A percentile compares a stretch with the other conserved stretches of the same genome.
These are phyloP conservation scores for Parastagonospora nodorum DNA, from an alignment of 2,329 filamentous ascomycete species.

Conservation along the genomic window DNA sequence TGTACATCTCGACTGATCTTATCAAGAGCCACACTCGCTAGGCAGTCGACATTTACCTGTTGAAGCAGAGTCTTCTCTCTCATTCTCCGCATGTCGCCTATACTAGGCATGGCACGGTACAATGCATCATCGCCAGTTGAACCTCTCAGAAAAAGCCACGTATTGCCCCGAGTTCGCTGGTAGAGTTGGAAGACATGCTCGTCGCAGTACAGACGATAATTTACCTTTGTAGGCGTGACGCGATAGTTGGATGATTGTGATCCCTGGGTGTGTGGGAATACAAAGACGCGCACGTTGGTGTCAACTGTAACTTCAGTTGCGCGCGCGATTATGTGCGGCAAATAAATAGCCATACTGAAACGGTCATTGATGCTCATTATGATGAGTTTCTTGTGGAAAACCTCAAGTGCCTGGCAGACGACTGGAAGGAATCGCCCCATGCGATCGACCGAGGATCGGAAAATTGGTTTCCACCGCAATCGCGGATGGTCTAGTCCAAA, in stretches of 20 bases:
- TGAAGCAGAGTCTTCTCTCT: constrained; percentile 31
- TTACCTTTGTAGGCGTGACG: constrained; percentile 45
- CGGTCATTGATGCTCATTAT: constrained; percentile 45
- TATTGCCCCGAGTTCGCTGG: constrained; percentile 41
- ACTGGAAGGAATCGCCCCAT: constrained; percentile 45
- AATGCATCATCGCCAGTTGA: constrained; percentile 38
- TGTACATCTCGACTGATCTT: constrained; percentile 48
- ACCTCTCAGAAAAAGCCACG: constrained; percentile 46
- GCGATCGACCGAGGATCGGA: constrained; percentile 38
- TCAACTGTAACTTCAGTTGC: constrained; percentile 45
- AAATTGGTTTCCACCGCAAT: constrained; percentile 49
- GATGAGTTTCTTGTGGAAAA: constrained; percentile 50
- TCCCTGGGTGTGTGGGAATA: constrained; percentile 48
- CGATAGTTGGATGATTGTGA: constrained; percentile 36
- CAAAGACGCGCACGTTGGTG: constrained; percentile 44
- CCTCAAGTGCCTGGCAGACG: constrained; percentile 33
- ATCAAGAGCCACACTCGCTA: constrained; percentile 46
- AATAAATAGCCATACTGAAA: constrained; percentile 48
- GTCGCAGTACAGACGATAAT: constrained; percentile 48
- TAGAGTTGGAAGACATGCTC: constrained; percentile 47
- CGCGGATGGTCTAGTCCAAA: constrained; percentile 43
- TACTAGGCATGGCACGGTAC: constrained; percentile 30
- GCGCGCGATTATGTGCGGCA: constrained; percentile 43
- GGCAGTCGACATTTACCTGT: constrained; percentile 37
- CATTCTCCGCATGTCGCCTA: constrained; percentile 25